These are phyloP conservation scores for Aspergillus carlsbadensis DNA, from an alignment of 495 filamentous ascomycete species.

Conservation along the genomic window DNA sequence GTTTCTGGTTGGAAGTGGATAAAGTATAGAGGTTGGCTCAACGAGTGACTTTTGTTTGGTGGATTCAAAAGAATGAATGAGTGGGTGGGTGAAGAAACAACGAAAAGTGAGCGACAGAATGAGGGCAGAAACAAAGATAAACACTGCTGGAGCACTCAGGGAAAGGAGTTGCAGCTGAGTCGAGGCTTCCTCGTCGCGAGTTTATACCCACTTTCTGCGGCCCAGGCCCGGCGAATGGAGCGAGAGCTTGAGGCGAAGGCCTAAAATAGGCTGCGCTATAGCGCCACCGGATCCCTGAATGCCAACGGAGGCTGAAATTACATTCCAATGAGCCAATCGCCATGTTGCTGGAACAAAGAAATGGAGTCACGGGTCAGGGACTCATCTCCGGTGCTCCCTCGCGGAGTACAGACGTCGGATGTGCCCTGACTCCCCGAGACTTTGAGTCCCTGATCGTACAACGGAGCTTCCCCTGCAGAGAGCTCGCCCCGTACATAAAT, in stretches of 20 bases:
- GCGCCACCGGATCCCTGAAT: neutral
- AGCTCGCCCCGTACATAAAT: too few relatives aligned
- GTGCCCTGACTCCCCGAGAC: too few relatives aligned
- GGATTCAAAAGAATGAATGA: constrained; percentile 17
- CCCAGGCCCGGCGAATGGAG: neutral
- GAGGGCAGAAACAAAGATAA: neutral
- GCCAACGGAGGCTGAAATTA: neutral
- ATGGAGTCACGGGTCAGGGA: neutral
- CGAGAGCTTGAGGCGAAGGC: neutral
- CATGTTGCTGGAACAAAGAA: neutral
- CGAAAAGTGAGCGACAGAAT: neutral
- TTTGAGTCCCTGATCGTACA: too few relatives aligned
- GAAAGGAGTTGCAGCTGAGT: neutral
- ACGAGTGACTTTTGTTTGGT: neutral
- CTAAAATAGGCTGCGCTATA: neutral
- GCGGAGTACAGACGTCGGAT: too few relatives aligned
- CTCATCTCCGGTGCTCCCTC: neutral
- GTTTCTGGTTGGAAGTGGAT: neutral
- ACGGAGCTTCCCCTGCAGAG: too few relatives aligned
- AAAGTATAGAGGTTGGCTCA: neutral
- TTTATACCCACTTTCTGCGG: neutral
- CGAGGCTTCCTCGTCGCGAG: neutral
- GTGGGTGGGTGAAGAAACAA: constrained; percentile 3
- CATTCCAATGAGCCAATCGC: neutral
- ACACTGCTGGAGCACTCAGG: neutral